These are phyloP conservation scores for Sphagnum fallax DNA, from an alignment of 228 moss, liverwort and hornwort species.

Conservation along the genomic window DNA sequence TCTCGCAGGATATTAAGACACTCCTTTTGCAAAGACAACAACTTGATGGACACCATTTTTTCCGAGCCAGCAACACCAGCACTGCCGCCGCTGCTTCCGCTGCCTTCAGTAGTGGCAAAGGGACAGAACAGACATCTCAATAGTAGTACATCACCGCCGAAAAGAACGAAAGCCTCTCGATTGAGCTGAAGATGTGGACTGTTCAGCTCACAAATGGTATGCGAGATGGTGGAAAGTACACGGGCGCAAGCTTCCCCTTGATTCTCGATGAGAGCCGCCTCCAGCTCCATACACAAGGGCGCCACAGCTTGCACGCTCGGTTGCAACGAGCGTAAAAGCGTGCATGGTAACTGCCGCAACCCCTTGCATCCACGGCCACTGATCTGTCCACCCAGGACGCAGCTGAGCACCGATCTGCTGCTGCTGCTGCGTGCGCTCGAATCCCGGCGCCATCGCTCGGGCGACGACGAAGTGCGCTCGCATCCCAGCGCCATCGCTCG, in stretches of 20 bases:
- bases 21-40: slow-evolving; percentile 45
- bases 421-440: too few relatives aligned
- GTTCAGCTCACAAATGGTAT: slow-evolving; percentile 32
- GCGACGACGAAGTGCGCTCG: too few relatives aligned
- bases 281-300: slow-evolving; percentile 46
- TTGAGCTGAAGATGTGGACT: slow-evolving; percentile 21
- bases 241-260: slow-evolving; percentile 32
- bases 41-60: slow-evolving; percentile 26
- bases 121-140: slow-evolving; percentile 45
- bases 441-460: too few relatives aligned
- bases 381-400: slow-evolving; percentile 36
- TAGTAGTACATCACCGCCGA: slow-evolving; percentile 48
- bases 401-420: slow-evolving; percentile 11
- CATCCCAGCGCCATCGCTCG: too few relatives aligned
- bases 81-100: neutral
- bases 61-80: slow-evolving; percentile 8
- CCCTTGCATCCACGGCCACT: slow-evolving; percentile 40
- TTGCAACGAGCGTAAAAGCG: slow-evolving; percentile 36
- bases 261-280: slow-evolving; percentile 34
- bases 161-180: slow-evolving; percentile 52
- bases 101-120: slow-evolving; percentile 17
- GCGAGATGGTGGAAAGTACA: slow-evolving; percentile 32
- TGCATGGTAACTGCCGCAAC: slow-evolving; percentile 40
- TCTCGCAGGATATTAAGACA: slow-evolving; percentile 57
- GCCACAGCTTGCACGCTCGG: slow-evolving; percentile 29